A percentile compares a stretch with the other conserved stretches of the same genome.
Conservation (phyloP, 2,329 filamentous ascomycete genomes). For the Diplodia mutila region DNA sequence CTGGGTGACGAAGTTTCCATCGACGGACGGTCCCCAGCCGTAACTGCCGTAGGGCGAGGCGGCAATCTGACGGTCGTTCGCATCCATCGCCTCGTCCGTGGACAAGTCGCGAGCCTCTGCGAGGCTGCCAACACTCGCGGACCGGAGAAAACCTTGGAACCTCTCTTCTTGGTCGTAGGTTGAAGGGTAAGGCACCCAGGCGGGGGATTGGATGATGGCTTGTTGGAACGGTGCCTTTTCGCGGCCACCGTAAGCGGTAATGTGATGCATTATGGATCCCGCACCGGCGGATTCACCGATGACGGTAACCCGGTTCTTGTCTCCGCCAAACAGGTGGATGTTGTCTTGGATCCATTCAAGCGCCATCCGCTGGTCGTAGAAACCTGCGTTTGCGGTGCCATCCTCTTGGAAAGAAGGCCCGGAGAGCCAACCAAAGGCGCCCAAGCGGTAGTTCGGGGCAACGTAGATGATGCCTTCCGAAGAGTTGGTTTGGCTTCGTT, state of each 20-base stretch:
- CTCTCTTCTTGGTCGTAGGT: slow-evolving; percentile 44
- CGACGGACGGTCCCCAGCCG: slow-evolving; percentile 47
- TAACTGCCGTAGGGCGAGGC: slow-evolving; percentile 33
- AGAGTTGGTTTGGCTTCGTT: slow-evolving; percentile 29
- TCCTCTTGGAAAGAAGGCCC: slow-evolving; percentile 49
- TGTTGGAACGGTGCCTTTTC: slow-evolving; percentile 47
- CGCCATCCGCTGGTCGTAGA: slow-evolving; percentile 56
- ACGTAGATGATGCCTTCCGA: slow-evolving; percentile 49
- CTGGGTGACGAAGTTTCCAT: slow-evolving; percentile 54
- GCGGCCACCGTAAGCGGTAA: slow-evolving; percentile 55
- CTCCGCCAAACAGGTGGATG: too few relatives aligned
- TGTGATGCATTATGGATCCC: slow-evolving; percentile 59
- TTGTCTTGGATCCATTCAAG: too few relatives aligned
- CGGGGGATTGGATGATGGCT: slow-evolving; percentile 53
- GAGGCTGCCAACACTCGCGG: slow-evolving; percentile 50
- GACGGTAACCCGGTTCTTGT: too few relatives aligned
- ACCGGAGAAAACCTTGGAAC: slow-evolving; percentile 45
- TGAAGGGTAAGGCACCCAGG: slow-evolving; percentile 33
- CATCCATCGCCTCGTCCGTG: slow-evolving; percentile 30
- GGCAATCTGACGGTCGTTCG: slow-evolving; percentile 39
- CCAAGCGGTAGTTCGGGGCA: slow-evolving; percentile 53
- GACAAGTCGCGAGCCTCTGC: slow-evolving; percentile 49
- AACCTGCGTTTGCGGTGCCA: slow-evolving; percentile 54
- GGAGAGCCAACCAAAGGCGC: slow-evolving; percentile 54
- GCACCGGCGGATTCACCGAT: too few relatives aligned